phyloP scores from a whole-genome alignment of 2,329 filamentous ascomycete genomes.

The Phoma herbarum region DNA sequence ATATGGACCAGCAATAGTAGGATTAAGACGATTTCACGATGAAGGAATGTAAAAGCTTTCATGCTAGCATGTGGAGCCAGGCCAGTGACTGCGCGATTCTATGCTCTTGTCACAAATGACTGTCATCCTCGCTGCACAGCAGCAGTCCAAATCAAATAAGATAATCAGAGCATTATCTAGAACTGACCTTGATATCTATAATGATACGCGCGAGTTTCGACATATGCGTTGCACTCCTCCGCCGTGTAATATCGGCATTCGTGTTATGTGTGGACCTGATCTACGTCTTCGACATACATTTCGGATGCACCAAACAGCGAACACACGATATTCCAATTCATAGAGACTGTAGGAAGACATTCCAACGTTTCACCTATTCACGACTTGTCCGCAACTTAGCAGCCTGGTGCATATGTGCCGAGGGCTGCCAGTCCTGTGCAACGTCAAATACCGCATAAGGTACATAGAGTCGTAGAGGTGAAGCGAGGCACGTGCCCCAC shows the following conservation, averaged over 20 bases:
- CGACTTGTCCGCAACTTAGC: background rate
- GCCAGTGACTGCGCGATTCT: background rate
- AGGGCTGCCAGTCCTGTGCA: background rate
- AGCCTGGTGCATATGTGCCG: background rate
- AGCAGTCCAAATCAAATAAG: constrained; percentile 10
- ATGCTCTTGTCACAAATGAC: background rate
- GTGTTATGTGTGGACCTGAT: background rate
- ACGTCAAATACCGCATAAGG: too few species aligned
- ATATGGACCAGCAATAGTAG: constrained; percentile 17
- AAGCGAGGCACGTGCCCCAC: constrained; percentile 19
- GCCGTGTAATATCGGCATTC: too few species aligned
- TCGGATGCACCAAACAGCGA: too few species aligned
- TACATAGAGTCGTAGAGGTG: background rate
- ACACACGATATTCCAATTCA: too few species aligned
- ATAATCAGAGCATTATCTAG: background rate
- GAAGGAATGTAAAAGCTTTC: background rate
- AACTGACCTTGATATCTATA: background rate
- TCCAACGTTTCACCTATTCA: background rate
- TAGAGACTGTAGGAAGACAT: background rate
- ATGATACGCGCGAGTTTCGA: background rate
- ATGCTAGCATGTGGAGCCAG: background rate
- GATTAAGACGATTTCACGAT: background rate
- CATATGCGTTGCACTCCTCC: background rate
- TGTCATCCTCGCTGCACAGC: background rate
- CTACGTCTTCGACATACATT: background rate